phyloP scores from a whole-genome alignment of 2,329 filamentous ascomycete species.

The Pseudogymnoascus sp. region DNA sequence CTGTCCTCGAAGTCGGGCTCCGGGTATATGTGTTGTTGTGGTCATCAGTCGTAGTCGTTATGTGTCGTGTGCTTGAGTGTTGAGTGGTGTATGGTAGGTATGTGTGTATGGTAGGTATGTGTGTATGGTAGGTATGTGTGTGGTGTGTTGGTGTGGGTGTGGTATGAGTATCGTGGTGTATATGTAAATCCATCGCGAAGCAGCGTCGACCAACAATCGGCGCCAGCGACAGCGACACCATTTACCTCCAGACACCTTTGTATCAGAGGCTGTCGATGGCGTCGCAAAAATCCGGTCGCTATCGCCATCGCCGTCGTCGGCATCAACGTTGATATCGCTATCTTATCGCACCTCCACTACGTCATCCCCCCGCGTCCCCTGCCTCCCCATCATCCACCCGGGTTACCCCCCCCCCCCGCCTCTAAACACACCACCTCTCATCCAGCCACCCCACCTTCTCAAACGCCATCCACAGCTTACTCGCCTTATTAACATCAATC shows the following conservation, averaged over 20 bases:
- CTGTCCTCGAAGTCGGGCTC: background rate
- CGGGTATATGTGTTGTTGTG: background rate
- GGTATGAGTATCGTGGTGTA: background rate
- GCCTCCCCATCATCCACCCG: background rate
- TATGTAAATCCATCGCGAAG: background rate
- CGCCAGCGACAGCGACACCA: background rate
- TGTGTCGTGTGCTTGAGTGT: background rate
- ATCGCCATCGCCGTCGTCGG: background rate
- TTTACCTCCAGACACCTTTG: no score
- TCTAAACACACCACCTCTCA: conserved; percentile 25
- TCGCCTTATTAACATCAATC: conserved; percentile 96
- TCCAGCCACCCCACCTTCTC: conserved; percentile 81
- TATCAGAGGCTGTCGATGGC: background rate
- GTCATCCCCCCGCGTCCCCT: background rate
- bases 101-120: background rate
- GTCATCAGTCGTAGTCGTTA: background rate
- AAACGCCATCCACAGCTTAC: conserved; percentile 83
- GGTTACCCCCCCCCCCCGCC: background rate
- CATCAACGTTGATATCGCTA: background rate
- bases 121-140: background rate
- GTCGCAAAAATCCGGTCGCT: background rate
- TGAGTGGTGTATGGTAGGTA: no score
- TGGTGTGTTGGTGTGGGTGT: background rate
- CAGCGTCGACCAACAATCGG: background rate
- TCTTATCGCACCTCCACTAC: background rate